A percentile compares a stretch with the other conserved stretches of the same genome.
Evolutionary conservation across 305 asterid genomes (phyloP).

Genomic region (Fraxinus sp.): DNA sequence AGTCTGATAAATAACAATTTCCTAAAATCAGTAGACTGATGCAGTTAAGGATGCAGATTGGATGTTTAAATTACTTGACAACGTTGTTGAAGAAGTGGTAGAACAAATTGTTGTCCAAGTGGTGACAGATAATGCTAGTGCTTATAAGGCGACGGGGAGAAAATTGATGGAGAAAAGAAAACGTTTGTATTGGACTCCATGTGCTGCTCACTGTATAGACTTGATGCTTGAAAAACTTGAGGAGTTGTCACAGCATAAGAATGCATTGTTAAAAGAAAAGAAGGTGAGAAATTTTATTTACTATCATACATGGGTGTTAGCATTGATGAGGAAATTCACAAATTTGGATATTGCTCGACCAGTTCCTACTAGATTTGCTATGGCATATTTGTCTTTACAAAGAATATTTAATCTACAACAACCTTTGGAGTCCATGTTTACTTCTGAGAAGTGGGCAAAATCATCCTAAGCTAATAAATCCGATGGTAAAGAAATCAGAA

Average conservation of each 20-base stretch:
- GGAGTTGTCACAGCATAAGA: not conserved
- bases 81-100: slow-evolving; percentile 8
- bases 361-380: not conserved
- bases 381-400: not conserved
- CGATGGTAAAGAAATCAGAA: not conserved
- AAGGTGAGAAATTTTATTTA: not conserved
- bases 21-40: not conserved
- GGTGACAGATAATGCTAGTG: not conserved
- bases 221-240: slow-evolving; percentile 1
- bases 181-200: slow-evolving; percentile 12
- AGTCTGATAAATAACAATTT: not conserved
- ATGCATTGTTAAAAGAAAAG: not conserved
- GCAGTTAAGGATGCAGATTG: not conserved
- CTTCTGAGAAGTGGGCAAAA: not conserved
- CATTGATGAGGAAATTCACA: not conserved
- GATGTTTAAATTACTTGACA: not conserved
- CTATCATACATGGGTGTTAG: not conserved
- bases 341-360: not conserved
- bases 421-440: not conserved
- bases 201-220: slow-evolving; percentile 7
- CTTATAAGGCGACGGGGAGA: not conserved
- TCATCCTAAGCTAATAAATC: not conserved
- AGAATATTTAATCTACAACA: not conserved
- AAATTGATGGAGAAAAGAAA: slow-evolving; percentile 1
- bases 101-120: slow-evolving; percentile 11